Evolutionary conservation across 2,329 filamentous ascomycete genomes (phyloP).

Genomic region (Thelonectria blattea): DNA sequence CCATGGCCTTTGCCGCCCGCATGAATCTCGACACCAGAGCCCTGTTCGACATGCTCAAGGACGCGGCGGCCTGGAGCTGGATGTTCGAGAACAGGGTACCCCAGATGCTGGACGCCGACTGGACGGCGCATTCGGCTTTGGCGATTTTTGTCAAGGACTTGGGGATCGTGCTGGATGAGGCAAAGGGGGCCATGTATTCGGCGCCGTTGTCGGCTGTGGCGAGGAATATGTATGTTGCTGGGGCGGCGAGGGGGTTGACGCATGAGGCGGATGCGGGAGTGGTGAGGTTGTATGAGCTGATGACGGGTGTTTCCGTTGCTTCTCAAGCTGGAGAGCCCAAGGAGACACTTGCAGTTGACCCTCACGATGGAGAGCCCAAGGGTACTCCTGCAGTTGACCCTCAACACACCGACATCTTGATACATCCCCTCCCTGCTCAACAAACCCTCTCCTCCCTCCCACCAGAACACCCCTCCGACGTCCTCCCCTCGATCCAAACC

Average conservation of each 20-base stretch:
- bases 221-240: conserved; percentile 43
- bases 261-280: conserved; percentile 45
- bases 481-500: conserved; percentile 28
- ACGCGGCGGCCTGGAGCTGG: conserved; percentile 44
- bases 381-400: not conserved
- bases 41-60: conserved; percentile 54
- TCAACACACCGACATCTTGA: not conserved
- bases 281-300: conserved; percentile 47
- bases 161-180: conserved; percentile 42
- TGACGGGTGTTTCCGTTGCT: conserved; percentile 30
- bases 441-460: conserved; percentile 34
- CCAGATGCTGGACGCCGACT: conserved; percentile 45
- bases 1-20: conserved; percentile 60
- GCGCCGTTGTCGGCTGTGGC: conserved; percentile 41
- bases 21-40: conserved; percentile 58
- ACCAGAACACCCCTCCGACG: conserved; percentile 28
- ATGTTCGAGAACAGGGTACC: conserved; percentile 47
- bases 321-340: conserved; percentile 14
- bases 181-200: conserved; percentile 37
- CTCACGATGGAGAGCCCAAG: not conserved
- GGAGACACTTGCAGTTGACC: not conserved
- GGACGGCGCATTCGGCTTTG: conserved; percentile 43
- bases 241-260: conserved; percentile 40
- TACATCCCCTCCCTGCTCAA: conserved; percentile 25
- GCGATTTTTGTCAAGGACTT: conserved; percentile 46